phyloP scores from a whole-genome alignment of 805 yeast genomes.

The Myxozyma sirexii region DNA sequence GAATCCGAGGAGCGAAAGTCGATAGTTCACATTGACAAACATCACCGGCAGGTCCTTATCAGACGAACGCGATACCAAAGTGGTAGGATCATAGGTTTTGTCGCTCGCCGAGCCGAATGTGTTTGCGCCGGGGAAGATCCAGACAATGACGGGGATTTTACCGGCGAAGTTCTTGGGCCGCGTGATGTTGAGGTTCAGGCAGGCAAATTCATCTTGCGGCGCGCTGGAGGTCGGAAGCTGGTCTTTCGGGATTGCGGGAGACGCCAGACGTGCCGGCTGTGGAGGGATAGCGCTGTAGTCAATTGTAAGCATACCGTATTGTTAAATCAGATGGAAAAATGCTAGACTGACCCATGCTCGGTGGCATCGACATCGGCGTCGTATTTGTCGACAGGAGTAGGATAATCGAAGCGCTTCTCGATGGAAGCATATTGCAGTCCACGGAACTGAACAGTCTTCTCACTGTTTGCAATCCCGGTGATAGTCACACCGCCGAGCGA shows the following conservation, averaged over 20 bases:
- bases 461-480: constrained; percentile 19
- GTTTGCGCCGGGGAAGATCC: constrained; percentile 34
- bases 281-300: constrained; percentile 25
- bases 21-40: constrained; percentile 46
- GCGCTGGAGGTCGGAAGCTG: constrained; percentile 21
- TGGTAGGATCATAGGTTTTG: constrained; percentile 36
- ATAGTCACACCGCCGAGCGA: constrained; percentile 27
- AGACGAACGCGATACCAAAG: constrained; percentile 36
- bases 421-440: constrained; percentile 24
- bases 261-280: constrained; percentile 20
- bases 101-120: constrained; percentile 27
- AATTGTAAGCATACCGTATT: background rate
- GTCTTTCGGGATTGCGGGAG: constrained; percentile 23
- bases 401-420: constrained; percentile 29
- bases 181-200: constrained; percentile 41
- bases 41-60: constrained; percentile 40
- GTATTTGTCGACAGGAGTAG: constrained; percentile 18
- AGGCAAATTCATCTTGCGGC: constrained; percentile 39
- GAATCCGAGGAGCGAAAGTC: constrained; percentile 47
- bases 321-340: background rate
- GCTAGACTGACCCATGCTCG: constrained; percentile 20
- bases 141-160: constrained; percentile 27
- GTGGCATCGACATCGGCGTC: constrained; percentile 26
- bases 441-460: constrained; percentile 20
- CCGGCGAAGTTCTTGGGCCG: constrained; percentile 31